These are phyloP conservation scores for Pichia inconspicua DNA, from an alignment of 1,139 yeast genomes.

Conservation along the genomic window DNA sequence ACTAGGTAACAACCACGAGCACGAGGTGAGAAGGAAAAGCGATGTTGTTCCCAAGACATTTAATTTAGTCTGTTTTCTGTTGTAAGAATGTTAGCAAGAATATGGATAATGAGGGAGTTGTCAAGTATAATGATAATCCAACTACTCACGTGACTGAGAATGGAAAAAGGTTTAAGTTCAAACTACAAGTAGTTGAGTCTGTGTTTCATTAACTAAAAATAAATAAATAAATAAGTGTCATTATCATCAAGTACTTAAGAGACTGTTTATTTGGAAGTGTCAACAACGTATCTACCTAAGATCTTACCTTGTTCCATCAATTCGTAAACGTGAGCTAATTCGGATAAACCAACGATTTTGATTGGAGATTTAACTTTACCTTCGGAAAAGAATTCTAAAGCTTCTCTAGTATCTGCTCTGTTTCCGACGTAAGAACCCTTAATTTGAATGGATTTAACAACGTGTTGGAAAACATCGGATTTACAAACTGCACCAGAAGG, in stretches of 20 bases:
- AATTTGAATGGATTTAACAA: slow-evolving; percentile 55
- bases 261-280: slow-evolving; percentile 33
- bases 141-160: not conserved
- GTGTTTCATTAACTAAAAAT: not conserved
- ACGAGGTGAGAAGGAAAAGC: slow-evolving; percentile 49
- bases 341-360: slow-evolving; percentile 56
- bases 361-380: slow-evolving; percentile 65
- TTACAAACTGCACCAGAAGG: slow-evolving; percentile 64
- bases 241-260: not conserved
- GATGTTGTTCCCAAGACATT: slow-evolving; percentile 45
- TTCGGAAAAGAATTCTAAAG: slow-evolving; percentile 61
- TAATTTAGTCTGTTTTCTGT: no score
- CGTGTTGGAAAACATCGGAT: slow-evolving; percentile 58
- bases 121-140: not conserved
- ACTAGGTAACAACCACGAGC: slow-evolving; percentile 63
- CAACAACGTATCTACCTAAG: slow-evolving; percentile 67
- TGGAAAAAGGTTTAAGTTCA: not conserved
- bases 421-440: slow-evolving; percentile 77
- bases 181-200: no score
- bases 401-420: slow-evolving; percentile 74
- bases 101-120: no score
- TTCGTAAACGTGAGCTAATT: slow-evolving; percentile 52
- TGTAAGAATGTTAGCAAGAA: no score
- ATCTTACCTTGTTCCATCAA: slow-evolving; percentile 67
- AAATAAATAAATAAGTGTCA: not conserved